phyloP scores from a whole-genome alignment of 108 stramenopile genomes.

The Aureococcus anophagefferens region DNA sequence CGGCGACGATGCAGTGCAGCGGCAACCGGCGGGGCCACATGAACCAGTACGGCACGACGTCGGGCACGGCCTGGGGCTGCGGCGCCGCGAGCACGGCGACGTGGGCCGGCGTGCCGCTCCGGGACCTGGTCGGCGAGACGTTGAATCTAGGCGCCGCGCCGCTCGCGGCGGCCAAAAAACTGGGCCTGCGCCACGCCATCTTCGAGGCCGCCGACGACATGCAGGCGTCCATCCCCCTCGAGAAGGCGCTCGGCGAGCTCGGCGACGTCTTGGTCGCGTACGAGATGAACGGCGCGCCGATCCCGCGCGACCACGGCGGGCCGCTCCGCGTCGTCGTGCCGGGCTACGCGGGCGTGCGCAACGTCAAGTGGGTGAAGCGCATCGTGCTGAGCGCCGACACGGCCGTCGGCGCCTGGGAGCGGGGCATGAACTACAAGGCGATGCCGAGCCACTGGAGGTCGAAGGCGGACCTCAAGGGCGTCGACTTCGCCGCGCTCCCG shows the following conservation, averaged over 20 bases:
- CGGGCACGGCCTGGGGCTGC: constrained; percentile 77
- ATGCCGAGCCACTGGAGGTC: constrained; percentile 9
- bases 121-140: constrained; percentile 24
- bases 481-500: constrained; percentile 27
- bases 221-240: constrained; percentile 64
- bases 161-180: background rate
- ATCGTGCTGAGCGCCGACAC: constrained; percentile 20
- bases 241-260: constrained; percentile 68
- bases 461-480: constrained; percentile 20
- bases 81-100: constrained; percentile 83
- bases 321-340: constrained; percentile 90
- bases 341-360: constrained; percentile 54
- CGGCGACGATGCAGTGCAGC: constrained; percentile 85
- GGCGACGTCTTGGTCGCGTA: constrained; percentile 88
- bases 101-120: constrained; percentile 80
- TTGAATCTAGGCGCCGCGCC: background rate
- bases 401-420: constrained; percentile 42
- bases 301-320: constrained; percentile 88
- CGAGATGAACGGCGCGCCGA: constrained; percentile 85
- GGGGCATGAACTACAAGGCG: constrained; percentile 16
- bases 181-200: constrained; percentile 53
- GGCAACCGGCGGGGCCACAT: constrained; percentile 87
- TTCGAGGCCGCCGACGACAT: constrained; percentile 72
- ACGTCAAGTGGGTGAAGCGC: constrained; percentile 48
- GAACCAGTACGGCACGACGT: constrained; percentile 61